Evolutionary conservation across 2,329 filamentous ascomycete genomes (phyloP).

Genomic region (Ophiocordyceps camponoti-rufipedis): DNA sequence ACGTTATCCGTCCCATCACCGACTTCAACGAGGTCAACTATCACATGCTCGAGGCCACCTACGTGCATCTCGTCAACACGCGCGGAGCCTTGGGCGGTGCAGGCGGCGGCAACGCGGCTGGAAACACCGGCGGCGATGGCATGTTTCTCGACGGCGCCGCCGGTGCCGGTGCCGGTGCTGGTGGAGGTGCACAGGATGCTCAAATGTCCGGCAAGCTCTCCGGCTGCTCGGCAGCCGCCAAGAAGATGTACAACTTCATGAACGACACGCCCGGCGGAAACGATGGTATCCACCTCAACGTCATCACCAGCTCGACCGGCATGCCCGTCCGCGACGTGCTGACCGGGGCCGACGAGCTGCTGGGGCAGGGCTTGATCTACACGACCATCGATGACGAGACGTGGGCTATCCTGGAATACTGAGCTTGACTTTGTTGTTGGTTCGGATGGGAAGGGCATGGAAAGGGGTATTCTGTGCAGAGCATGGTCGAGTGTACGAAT

Average conservation of each 20-base stretch:
- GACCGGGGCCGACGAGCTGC: constrained; percentile 65
- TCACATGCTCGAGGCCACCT: constrained; percentile 78
- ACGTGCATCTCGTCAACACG: constrained; percentile 71
- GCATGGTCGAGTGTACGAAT: too few species aligned
- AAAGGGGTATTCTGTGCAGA: neutral
- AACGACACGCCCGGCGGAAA: constrained; percentile 50
- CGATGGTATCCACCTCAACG: constrained; percentile 68
- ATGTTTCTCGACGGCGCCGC: constrained; percentile 38
- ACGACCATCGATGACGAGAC: constrained; percentile 87
- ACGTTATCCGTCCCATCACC: constrained; percentile 60
- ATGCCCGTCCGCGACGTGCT: constrained; percentile 54
- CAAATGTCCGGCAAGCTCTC: constrained; percentile 20
- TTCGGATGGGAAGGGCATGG: neutral
- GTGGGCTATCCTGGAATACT: constrained; percentile 60
- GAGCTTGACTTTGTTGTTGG: neutral
- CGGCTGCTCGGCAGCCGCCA: constrained; percentile 37
- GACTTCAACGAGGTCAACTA: constrained; percentile 90
- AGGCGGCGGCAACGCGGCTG: constrained; percentile 11
- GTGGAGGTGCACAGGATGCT: constrained; percentile 6
- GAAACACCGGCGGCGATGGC: constrained; percentile 21
- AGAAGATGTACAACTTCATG: constrained; percentile 55
- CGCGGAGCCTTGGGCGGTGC: constrained; percentile 38
- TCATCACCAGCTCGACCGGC: constrained; percentile 48
- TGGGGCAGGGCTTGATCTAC: constrained; percentile 59
- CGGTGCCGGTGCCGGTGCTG: constrained; percentile 19